These are phyloP conservation scores for Plenodomus biglobosus DNA, from an alignment of 2,329 filamentous ascomycete species.

Conservation along the genomic window DNA sequence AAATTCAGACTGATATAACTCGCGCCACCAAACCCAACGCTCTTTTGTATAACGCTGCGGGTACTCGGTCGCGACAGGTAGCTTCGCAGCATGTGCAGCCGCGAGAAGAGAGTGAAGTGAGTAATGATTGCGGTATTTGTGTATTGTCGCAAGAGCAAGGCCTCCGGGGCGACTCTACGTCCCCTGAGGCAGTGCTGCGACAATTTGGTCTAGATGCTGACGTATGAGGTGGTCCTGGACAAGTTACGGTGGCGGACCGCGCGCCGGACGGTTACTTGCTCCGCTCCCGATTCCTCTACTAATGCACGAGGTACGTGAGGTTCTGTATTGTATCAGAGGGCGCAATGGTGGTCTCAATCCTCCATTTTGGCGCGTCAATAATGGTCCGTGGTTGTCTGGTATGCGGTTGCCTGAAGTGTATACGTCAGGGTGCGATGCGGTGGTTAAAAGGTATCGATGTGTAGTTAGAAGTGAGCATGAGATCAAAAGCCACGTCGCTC, in stretches of 20 bases:
- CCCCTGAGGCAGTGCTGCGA: conserved; percentile 24
- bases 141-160: conserved; percentile 14
- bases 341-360: not conserved
- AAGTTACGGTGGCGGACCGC: conserved; percentile 9
- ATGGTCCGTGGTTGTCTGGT: not conserved
- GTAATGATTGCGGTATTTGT: conserved; percentile 40
- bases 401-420: not conserved
- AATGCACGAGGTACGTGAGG: not conserved
- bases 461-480: not conserved
- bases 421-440: not conserved
- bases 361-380: not conserved
- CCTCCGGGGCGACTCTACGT: conserved; percentile 13
- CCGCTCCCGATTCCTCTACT: not conserved
- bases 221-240: conserved; percentile 18
- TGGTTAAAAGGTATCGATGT: not conserved
- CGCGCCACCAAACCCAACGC: conserved; percentile 36
- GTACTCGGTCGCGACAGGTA: conserved; percentile 27
- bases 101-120: conserved; percentile 23
- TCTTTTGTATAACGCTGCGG: conserved; percentile 25
- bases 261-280: not conserved
- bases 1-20: conserved; percentile 34
- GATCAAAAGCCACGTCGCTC: not conserved
- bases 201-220: conserved; percentile 21
- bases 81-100: conserved; percentile 41
- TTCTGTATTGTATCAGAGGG: not conserved